Conservation (phyloP, 164 flowering plant genomes). For the Aristolochia fimbriata region DNA sequence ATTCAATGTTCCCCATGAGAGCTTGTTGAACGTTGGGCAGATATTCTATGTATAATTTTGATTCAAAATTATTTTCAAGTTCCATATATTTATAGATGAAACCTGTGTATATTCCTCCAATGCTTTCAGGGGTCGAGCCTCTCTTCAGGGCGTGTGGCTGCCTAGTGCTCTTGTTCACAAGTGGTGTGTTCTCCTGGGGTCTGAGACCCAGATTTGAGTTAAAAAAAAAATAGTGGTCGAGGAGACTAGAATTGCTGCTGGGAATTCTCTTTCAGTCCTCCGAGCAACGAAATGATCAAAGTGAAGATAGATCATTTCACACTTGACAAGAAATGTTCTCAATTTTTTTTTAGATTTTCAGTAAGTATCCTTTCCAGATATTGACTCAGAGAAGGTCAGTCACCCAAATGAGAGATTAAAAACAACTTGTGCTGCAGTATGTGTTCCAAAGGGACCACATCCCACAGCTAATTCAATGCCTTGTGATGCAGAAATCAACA, state of each 20-base stretch:
- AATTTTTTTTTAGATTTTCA: too few species aligned
- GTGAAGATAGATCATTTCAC: neutral
- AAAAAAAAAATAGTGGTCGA: neutral
- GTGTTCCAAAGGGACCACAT: too few species aligned
- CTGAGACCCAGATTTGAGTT: neutral
- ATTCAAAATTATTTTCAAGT: neutral
- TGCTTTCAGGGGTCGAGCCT: neutral
- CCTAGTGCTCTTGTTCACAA: neutral
- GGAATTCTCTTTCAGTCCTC: too few species aligned
- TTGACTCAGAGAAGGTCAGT: neutral
- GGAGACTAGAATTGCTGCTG: neutral
- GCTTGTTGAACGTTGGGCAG: conserved; percentile 82
- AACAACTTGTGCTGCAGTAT: too few species aligned
- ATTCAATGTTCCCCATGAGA: conserved; percentile 82
- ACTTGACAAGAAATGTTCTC: neutral
- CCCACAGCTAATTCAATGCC: too few species aligned
- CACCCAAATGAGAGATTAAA: too few species aligned
- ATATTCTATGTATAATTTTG: conserved; percentile 51
- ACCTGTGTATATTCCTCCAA: too few species aligned
- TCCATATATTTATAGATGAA: too few species aligned
- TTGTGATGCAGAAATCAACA: too few species aligned
- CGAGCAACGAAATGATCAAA: too few species aligned
- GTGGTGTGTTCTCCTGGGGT: neutral
- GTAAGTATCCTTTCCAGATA: neutral
- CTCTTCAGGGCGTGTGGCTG: neutral